Evolutionary conservation across 73 alveolate genomes (phyloP).

Genomic region (Paramecium primaurelia): DNA sequence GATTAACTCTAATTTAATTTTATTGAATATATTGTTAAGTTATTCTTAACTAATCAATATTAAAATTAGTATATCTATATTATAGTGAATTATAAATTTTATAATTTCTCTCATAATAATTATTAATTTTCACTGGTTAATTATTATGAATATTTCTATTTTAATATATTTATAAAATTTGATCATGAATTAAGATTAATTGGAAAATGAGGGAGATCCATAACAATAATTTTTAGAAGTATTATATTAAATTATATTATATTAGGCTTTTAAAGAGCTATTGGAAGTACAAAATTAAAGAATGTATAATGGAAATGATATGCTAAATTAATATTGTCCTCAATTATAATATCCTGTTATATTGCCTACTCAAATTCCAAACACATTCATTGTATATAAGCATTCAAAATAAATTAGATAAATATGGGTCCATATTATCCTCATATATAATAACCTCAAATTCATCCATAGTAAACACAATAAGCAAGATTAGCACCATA

Average conservation of each 20-base stretch:
- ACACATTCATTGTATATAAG: background rate
- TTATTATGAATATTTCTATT: background rate
- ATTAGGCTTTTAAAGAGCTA: background rate
- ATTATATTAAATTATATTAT: background rate
- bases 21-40: background rate
- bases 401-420: background rate
- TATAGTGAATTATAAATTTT: background rate
- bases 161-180: background rate
- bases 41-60: background rate
- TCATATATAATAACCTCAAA: background rate
- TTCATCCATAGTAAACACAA: background rate
- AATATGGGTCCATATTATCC: slow-evolving; percentile 13
- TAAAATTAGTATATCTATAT: background rate
- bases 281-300: slow-evolving; percentile 1
- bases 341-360: background rate
- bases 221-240: background rate
- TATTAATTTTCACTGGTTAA: background rate
- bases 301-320: background rate
- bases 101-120: background rate
- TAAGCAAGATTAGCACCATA: background rate
- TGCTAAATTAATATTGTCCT: slow-evolving; percentile 25
- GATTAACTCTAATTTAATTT: background rate
- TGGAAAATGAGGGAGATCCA: slow-evolving; percentile 12
- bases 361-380: slow-evolving; percentile 20
- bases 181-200: background rate